Conservation (phyloP, 495 filamentous ascomycete genomes). For the Stereocaulon alpinum region DNA sequence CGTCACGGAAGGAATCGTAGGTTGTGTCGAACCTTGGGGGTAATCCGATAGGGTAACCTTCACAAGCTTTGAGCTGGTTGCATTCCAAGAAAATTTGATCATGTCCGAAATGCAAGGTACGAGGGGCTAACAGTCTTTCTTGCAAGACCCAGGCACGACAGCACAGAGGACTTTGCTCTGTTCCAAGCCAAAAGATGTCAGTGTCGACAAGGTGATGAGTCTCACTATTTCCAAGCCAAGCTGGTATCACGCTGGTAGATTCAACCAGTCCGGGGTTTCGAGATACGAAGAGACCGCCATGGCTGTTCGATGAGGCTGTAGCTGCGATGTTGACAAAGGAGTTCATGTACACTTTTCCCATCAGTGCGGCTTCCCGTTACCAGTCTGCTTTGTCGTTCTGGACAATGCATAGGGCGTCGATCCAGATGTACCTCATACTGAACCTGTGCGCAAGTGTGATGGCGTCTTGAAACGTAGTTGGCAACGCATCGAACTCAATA, state of each 20-base stretch:
- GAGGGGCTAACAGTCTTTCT: conserved; percentile 25
- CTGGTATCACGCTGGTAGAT: background rate
- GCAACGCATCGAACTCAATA: too few relatives aligned
- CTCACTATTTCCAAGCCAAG: background rate
- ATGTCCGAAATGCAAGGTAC: conserved; percentile 24
- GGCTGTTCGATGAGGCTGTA: conserved; percentile 7
- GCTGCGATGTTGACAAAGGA: conserved; percentile 23
- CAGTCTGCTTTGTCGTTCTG: conserved; percentile 25
- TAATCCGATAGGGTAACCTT: background rate
- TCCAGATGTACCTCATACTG: conserved; percentile 25
- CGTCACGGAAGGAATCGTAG: background rate
- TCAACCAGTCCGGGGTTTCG: conserved; percentile 4
- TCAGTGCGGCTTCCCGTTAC: conserved; percentile 22
- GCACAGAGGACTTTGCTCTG: too few relatives aligned
- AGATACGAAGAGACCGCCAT: conserved; percentile 16
- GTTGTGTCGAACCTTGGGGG: background rate
- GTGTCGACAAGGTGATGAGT: too few relatives aligned
- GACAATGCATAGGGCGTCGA: conserved; percentile 29
- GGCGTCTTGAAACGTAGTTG: conserved; percentile 26
- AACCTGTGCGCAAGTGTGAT: conserved; percentile 18
- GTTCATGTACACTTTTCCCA: conserved; percentile 24
- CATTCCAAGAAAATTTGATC: conserved; percentile 30
- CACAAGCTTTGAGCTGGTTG: conserved; percentile 14
- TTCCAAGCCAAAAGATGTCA: background rate
- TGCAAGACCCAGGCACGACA: conserved; percentile 35